These are phyloP conservation scores for Xerocomus brunneocitrinus DNA, from an alignment of 768 basidiomycete genomes.

Conservation along the genomic window DNA sequence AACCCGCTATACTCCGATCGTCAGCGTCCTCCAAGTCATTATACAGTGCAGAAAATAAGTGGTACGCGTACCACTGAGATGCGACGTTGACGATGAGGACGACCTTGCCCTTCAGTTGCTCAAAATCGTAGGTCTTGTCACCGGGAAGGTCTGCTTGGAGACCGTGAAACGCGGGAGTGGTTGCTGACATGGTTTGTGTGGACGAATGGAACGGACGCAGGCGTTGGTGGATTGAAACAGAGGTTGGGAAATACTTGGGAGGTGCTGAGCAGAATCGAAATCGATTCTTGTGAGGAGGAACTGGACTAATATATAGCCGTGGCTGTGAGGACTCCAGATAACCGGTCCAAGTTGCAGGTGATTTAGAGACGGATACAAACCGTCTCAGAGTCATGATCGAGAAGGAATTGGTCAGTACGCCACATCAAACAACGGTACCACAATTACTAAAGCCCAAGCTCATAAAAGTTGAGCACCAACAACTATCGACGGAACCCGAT, in stretches of 20 bases:
- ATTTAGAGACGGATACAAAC: not conserved
- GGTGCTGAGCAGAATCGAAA: not conserved
- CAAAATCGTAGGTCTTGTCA: constrained; percentile 55
- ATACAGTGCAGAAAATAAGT: not conserved
- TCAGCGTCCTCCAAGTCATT: not conserved
- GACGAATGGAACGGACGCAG: constrained; percentile 12
- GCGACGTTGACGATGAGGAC: constrained; percentile 78
- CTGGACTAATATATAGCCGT: not conserved
- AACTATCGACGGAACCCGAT: no score
- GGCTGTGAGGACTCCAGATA: not conserved
- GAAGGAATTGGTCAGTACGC: not conserved
- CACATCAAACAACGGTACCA: no score
- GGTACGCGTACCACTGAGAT: constrained; percentile 50
- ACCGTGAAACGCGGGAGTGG: constrained; percentile 50
- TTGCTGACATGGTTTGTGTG: constrained; percentile 21
- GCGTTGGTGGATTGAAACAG: not conserved
- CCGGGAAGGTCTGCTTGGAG: constrained; percentile 63
- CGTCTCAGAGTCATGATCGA: not conserved
- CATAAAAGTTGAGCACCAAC: no score
- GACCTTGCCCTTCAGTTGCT: constrained; percentile 68
- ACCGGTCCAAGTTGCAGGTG: constrained; percentile 1
- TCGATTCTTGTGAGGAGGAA: not conserved
- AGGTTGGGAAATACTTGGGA: not conserved
- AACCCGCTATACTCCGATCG: constrained; percentile 55
- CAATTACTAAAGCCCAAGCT: not conserved